Evolutionary conservation across 2,329 filamentous ascomycete species (phyloP).

Genomic region (Neonectria hederae): DNA sequence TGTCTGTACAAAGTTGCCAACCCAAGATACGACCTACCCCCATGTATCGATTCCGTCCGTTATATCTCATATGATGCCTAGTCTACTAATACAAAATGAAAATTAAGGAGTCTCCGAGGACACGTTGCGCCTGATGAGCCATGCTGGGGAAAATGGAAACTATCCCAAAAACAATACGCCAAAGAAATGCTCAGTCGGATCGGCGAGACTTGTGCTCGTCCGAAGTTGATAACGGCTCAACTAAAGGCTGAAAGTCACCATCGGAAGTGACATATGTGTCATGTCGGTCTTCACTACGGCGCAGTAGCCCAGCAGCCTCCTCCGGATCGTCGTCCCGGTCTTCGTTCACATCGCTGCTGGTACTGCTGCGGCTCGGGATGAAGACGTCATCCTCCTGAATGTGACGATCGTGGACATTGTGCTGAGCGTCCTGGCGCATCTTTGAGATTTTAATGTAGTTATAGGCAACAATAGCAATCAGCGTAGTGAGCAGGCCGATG

Average conservation of each 20-base stretch:
- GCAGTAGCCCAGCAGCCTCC: constrained; percentile 57
- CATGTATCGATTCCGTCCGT: constrained; percentile 21
- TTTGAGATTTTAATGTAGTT: constrained; percentile 94
- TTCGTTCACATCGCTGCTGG: constrained; percentile 53
- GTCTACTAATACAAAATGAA: constrained; percentile 32
- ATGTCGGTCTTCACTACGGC: constrained; percentile 48
- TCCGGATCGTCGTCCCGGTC: constrained; percentile 53
- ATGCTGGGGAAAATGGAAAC: constrained; percentile 26
- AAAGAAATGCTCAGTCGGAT: constrained; percentile 21
- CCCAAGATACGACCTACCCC: constrained; percentile 1
- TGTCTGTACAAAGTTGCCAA: background rate
- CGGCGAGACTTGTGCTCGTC: constrained; percentile 30
- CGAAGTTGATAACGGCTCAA: constrained; percentile 34
- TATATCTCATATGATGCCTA: constrained; percentile 15
- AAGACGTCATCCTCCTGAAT: constrained; percentile 45
- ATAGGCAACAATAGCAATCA: constrained; percentile 85
- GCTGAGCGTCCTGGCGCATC: constrained; percentile 81
- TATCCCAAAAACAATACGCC: constrained; percentile 28
- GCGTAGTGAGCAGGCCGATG: constrained; percentile 86
- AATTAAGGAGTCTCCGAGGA: constrained; percentile 5
- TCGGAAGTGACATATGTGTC: constrained; percentile 53
- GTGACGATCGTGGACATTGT: constrained; percentile 57
- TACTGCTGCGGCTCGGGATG: constrained; percentile 50
- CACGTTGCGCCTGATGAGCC: constrained; percentile 15
- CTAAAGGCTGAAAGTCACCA: constrained; percentile 52